Evolutionary conservation across 163 green algal genomes (phyloP).

Genomic region (Chloromonas sp.): DNA sequence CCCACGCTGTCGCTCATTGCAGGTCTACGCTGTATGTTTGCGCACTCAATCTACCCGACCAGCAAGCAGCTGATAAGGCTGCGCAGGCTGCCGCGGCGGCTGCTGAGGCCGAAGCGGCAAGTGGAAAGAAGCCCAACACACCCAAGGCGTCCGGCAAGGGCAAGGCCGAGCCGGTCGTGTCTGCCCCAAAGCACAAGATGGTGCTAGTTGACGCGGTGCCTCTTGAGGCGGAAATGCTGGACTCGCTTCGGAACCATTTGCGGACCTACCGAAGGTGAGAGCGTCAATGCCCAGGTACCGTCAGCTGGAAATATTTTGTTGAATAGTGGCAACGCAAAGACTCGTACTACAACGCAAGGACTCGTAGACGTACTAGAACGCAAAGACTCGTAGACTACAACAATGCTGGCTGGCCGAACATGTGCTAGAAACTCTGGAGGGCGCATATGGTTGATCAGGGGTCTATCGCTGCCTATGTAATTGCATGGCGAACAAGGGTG

Average conservation of each 20-base stretch:
- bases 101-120: not conserved
- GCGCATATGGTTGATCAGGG: too few species aligned
- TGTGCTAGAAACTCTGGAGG: too few species aligned
- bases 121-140: not conserved
- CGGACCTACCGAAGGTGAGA: conserved; percentile 4
- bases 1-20: too few species aligned
- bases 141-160: not conserved
- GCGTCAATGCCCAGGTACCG: too few species aligned
- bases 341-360: too few species aligned
- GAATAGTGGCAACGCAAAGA: too few species aligned
- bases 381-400: too few species aligned
- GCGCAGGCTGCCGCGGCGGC: not conserved
- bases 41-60: conserved; percentile 35
- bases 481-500: too few species aligned
- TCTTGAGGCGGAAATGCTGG: conserved; percentile 8
- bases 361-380: too few species aligned
- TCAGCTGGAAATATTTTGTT: too few species aligned
- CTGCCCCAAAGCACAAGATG: not conserved
- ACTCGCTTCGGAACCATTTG: conserved; percentile 3
- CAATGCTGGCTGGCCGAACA: too few species aligned
- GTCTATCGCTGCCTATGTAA: too few species aligned
- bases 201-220: conserved; percentile 10
- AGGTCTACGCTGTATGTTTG: conserved; percentile 13
- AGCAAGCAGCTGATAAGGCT: not conserved
- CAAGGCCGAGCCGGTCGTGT: not conserved